Evolutionary conservation across 2,329 filamentous ascomycete genomes (phyloP).

Genomic region (Stachybotrys echinatus): DNA sequence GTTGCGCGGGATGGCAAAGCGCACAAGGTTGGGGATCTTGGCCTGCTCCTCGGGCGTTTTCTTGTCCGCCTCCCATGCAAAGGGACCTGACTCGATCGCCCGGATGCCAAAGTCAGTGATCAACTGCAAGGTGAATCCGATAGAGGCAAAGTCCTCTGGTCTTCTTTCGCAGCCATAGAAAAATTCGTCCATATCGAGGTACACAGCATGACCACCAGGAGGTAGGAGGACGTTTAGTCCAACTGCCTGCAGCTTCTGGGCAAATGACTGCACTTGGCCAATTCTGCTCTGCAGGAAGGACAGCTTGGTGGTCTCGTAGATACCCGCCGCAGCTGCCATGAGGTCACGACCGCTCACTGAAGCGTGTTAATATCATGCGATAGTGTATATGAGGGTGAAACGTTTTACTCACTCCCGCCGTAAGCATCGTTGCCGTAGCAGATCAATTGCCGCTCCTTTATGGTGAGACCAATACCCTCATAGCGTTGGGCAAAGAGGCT

Average conservation of each 20-base stretch:
- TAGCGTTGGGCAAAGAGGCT: background rate
- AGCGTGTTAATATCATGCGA: too few species aligned
- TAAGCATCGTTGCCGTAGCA: slow-evolving; percentile 1
- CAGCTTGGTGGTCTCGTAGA: slow-evolving; percentile 2
- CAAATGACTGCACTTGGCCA: slow-evolving; percentile 1
- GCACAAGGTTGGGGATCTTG: slow-evolving; percentile 1
- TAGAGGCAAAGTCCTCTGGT: background rate
- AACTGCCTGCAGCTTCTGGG: background rate
- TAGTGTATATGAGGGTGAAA: too few species aligned
- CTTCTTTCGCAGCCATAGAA: background rate
- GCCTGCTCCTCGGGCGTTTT: background rate
- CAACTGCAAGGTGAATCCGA: background rate
- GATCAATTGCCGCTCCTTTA: background rate
- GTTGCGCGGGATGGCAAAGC: background rate
- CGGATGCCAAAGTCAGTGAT: background rate
- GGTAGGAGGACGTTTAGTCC: background rate
- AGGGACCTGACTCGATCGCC: background rate
- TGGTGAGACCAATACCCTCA: background rate
- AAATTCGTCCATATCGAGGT: slow-evolving; percentile 1
- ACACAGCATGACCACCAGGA: background rate
- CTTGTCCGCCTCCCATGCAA: slow-evolving; percentile 2
- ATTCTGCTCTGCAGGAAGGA: slow-evolving; percentile 1
- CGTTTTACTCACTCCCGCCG: slow-evolving; percentile 1
- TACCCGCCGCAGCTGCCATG: background rate
- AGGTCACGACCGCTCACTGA: slow-evolving; percentile 2